phyloP scores from a whole-genome alignment of 176 grass and related monocot genomes.

The Areca catechu region DNA sequence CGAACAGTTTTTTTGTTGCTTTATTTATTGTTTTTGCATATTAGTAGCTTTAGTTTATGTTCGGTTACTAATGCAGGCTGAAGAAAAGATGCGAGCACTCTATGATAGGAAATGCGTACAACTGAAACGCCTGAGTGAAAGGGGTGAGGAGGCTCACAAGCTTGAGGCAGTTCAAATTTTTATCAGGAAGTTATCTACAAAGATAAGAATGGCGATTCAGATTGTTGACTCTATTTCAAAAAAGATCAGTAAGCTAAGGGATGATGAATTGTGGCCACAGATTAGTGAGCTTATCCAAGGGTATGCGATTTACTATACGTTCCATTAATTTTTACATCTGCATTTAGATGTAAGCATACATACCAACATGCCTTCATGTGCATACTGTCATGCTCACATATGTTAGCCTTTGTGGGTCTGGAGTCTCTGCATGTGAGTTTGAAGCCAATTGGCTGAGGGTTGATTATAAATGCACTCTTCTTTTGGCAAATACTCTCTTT shows the following conservation, averaged over 20 bases:
- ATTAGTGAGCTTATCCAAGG: slow-evolving; percentile 11
- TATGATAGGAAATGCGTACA: slow-evolving; percentile 7
- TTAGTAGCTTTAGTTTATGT: no score
- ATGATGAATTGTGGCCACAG: slow-evolving; percentile 8
- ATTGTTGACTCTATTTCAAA: slow-evolving; percentile 7
- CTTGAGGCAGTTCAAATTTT: slow-evolving; percentile 1
- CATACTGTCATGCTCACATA: no score
- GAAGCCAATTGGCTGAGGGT: no score
- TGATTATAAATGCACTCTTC: no score
- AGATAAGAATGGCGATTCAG: slow-evolving; percentile 8
- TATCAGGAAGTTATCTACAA: slow-evolving; percentile 6
- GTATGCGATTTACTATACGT: background rate
- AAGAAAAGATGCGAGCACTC: slow-evolving; percentile 7
- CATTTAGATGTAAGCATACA: no score
- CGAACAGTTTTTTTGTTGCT: no score
- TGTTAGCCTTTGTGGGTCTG: no score
- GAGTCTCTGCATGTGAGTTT: no score
- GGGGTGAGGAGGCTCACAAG: slow-evolving; percentile 11
- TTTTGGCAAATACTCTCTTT: no score
- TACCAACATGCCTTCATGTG: no score
- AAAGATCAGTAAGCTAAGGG: slow-evolving; percentile 12
- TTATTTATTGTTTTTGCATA: no score
- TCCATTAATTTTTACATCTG: no score
- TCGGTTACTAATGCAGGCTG: background rate
- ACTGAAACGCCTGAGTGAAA: slow-evolving; percentile 5